Conservation (phyloP, 257 asterid species). For the Nicotiana attenuata region DNA sequence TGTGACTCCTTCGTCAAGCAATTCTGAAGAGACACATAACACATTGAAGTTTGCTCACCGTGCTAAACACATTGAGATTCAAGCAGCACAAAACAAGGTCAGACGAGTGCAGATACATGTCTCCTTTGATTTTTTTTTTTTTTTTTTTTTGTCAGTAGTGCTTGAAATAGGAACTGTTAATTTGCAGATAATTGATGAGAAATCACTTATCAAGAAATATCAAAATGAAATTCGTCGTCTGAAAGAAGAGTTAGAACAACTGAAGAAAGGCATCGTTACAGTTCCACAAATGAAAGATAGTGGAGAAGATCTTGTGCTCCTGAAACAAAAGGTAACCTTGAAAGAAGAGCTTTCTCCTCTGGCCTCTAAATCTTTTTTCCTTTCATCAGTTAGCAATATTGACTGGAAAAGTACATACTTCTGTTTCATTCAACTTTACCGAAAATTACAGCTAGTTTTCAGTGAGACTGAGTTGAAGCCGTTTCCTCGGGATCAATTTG, state of each 20-base stretch:
- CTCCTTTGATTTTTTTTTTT: background rate
- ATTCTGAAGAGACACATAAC: slow-evolving; percentile 97
- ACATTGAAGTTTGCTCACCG: slow-evolving; percentile 98
- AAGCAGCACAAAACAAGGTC: slow-evolving; percentile 94
- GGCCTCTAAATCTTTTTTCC: background rate
- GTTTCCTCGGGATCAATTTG: background rate
- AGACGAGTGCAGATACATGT: background rate
- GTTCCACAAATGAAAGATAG: slow-evolving; percentile 55
- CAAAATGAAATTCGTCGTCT: slow-evolving; percentile 87
- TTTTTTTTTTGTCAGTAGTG: background rate
- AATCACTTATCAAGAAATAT: slow-evolving; percentile 94
- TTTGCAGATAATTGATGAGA: slow-evolving; percentile 94
- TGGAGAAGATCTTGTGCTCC: slow-evolving; percentile 72
- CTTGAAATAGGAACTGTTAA: slow-evolving; percentile 22
- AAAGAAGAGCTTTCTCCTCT: background rate
- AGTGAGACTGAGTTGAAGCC: slow-evolving; percentile 5
- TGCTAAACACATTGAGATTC: slow-evolving; percentile 95
- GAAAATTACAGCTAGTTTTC: background rate
- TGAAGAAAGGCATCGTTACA: slow-evolving; percentile 79
- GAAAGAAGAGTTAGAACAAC: slow-evolving; percentile 93
- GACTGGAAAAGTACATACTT: background rate
- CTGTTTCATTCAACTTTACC: background rate
- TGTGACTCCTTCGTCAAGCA: slow-evolving; percentile 94
- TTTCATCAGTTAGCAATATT: background rate
- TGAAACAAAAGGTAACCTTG: slow-evolving; percentile 81